Evolutionary conservation across 371 early-diverging fungal species (phyloP).

Genomic region (Coemansia sp.): DNA sequence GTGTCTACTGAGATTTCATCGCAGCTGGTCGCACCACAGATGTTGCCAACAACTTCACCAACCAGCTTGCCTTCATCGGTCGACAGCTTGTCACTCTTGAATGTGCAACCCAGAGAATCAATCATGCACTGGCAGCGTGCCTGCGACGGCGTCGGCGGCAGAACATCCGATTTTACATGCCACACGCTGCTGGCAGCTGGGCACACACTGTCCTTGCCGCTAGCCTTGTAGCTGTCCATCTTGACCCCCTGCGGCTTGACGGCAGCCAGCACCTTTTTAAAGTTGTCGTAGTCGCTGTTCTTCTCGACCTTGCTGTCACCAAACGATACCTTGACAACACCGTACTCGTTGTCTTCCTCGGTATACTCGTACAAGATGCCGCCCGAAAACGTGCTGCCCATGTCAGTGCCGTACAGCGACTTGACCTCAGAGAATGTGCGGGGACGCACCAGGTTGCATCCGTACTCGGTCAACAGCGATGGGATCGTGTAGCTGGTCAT

Average conservation of each 20-base stretch:
- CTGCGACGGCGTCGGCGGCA: conserved; percentile 72
- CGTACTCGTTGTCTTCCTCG: conserved; percentile 77
- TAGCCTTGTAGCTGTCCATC: conserved; percentile 54
- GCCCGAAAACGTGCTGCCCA: conserved; percentile 70
- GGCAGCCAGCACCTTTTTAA: conserved; percentile 39
- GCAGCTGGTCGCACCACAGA: conserved; percentile 51
- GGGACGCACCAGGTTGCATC: conserved; percentile 53
- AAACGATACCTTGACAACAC: conserved; percentile 60
- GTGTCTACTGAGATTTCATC: conserved; percentile 41
- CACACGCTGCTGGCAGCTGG: conserved; percentile 59
- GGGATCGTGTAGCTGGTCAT: conserved; percentile 51
- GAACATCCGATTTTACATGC: conserved; percentile 56
- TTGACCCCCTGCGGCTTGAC: conserved; percentile 46
- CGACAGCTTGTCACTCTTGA: conserved; percentile 25
- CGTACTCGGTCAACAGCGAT: conserved; percentile 53
- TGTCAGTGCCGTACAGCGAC: conserved; percentile 68
- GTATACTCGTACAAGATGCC: conserved; percentile 81
- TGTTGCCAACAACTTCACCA: conserved; percentile 31
- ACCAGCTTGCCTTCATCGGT: conserved; percentile 30
- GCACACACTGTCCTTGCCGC: conserved; percentile 57
- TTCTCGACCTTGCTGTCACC: conserved; percentile 34
- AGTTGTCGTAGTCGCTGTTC: conserved; percentile 42
- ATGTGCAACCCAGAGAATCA: conserved; percentile 60
- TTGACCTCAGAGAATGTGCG: conserved; percentile 53
- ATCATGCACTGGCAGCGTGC: conserved; percentile 71